Conservation (phyloP, 805 yeast species). For the Wickerhamiella occidentalis region DNA sequence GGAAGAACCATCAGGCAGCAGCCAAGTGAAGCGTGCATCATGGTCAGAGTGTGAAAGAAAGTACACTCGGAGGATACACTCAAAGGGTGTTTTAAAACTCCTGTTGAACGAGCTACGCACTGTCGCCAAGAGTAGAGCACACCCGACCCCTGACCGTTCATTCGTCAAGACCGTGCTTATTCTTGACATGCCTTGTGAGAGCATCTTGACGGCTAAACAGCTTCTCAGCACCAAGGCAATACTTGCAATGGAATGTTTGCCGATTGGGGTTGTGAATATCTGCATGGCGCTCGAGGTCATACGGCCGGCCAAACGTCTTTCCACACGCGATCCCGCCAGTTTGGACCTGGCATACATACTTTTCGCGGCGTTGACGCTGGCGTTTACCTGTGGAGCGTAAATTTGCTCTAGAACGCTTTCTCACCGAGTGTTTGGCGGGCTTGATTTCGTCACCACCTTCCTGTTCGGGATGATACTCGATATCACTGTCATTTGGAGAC, state of each 20-base stretch:
- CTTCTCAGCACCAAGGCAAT: slow-evolving; percentile 5
- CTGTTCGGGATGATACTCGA: background rate
- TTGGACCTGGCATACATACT: background rate
- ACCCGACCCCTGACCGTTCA: too few species aligned
- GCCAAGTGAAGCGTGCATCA: too few species aligned
- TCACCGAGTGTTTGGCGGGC: too few species aligned
- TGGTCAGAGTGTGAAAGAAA: too few species aligned
- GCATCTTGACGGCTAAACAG: slow-evolving; percentile 9
- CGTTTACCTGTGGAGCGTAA: background rate
- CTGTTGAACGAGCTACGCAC: too few species aligned
- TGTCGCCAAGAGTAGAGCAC: too few species aligned
- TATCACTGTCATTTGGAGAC: background rate
- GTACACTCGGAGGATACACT: too few species aligned
- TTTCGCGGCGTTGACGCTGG: background rate
- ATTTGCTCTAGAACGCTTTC: background rate
- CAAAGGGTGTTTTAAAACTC: too few species aligned
- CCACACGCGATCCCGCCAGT: slow-evolving; percentile 1
- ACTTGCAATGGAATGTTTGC: background rate
- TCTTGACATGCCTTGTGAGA: slow-evolving; percentile 8
- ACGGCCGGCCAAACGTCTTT: slow-evolving; percentile 9
- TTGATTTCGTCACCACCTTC: background rate
- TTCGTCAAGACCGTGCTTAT: slow-evolving; percentile 7
- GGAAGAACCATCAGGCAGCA: too few species aligned
- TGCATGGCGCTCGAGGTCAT: slow-evolving; percentile 8
- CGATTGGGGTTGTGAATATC: slow-evolving; percentile 11